These are phyloP conservation scores for Fusarium cicatricum DNA, from an alignment of 2,329 filamentous ascomycete genomes.

Conservation along the genomic window DNA sequence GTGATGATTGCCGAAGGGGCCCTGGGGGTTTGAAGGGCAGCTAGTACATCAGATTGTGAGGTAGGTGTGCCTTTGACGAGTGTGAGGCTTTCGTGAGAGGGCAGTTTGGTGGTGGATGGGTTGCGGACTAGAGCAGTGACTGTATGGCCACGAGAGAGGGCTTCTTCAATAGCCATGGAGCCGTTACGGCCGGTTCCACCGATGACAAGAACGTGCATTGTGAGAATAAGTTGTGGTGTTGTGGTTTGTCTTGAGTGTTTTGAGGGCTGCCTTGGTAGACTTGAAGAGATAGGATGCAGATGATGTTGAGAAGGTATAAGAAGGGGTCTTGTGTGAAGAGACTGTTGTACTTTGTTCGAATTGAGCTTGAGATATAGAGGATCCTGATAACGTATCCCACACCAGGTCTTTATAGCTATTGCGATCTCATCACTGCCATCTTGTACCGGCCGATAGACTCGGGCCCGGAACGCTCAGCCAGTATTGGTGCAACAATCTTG, in stretches of 20 bases:
- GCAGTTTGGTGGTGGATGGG: not conserved
- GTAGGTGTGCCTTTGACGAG: slow-evolving; percentile 15
- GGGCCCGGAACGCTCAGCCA: not conserved
- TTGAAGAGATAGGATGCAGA: no score
- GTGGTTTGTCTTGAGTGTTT: not conserved
- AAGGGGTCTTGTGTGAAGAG: no score
- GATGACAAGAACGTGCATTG: slow-evolving; percentile 28
- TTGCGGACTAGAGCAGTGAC: slow-evolving; percentile 20
- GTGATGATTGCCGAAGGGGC: slow-evolving; percentile 7
- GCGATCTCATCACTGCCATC: rapidly evolving
- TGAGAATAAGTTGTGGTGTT: not conserved
- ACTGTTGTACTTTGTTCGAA: not conserved
- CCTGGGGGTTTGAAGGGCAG: not conserved
- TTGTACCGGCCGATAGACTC: slow-evolving; percentile 4
- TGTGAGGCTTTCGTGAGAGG: slow-evolving; percentile 9
- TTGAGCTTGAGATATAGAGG: not conserved
- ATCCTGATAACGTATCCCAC: not conserved
- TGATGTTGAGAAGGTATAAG: not conserved
- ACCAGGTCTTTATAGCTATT: slow-evolving; percentile 16
- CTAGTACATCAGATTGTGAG: slow-evolving; percentile 10
- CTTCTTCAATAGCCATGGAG: slow-evolving; percentile 18
- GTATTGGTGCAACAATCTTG: rapidly evolving
- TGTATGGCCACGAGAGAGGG: slow-evolving; percentile 13
- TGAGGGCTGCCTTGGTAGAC: not conserved
- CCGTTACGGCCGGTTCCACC: slow-evolving; percentile 29